Evolutionary conservation across 768 basidiomycete species (phyloP).

Genomic region (Psilocybe subaeruginosa): DNA sequence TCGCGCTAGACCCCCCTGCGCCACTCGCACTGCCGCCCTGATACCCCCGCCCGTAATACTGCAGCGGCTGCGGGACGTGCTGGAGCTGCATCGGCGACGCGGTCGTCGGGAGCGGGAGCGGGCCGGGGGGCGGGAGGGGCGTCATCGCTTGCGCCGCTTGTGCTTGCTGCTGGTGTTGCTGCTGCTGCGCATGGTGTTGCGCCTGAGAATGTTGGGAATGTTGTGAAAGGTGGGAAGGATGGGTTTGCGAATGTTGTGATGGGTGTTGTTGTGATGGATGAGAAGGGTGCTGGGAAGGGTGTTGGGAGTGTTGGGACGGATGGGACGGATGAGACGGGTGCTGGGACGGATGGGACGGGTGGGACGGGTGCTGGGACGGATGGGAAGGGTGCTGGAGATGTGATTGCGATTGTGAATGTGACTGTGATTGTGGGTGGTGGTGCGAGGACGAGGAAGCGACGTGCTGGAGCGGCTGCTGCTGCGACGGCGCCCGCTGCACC

Average conservation of each 20-base stretch:
- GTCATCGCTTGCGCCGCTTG: constrained; percentile 6
- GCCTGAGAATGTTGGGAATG: neutral
- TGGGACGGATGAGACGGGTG: too few species aligned
- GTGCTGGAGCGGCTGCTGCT: neutral
- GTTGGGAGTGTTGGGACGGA: neutral
- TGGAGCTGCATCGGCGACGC: constrained; percentile 30
- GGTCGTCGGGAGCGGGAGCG: constrained; percentile 20
- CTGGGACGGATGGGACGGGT: too few species aligned
- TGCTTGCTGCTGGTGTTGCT: neutral
- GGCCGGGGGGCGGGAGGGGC: constrained; percentile 14
- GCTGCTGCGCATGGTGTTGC: too few species aligned
- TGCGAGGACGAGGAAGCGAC: constrained; percentile 6
- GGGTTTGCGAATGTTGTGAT: too few species aligned
- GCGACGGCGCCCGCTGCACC: constrained; percentile 9
- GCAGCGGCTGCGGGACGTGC: constrained; percentile 24
- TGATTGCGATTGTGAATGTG: constrained; percentile 2
- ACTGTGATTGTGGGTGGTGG: neutral
- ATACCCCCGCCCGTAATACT: constrained; percentile 6
- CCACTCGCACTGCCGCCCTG: neutral
- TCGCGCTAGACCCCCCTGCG: neutral
- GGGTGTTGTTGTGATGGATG: constrained; percentile 4
- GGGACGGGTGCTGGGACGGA: neutral
- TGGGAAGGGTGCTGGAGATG: constrained; percentile 1
- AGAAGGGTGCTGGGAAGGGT: neutral
- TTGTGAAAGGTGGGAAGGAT: too few species aligned